phyloP scores from a whole-genome alignment of 352 stramenopile species.

The Globisporangium nagaii region DNA sequence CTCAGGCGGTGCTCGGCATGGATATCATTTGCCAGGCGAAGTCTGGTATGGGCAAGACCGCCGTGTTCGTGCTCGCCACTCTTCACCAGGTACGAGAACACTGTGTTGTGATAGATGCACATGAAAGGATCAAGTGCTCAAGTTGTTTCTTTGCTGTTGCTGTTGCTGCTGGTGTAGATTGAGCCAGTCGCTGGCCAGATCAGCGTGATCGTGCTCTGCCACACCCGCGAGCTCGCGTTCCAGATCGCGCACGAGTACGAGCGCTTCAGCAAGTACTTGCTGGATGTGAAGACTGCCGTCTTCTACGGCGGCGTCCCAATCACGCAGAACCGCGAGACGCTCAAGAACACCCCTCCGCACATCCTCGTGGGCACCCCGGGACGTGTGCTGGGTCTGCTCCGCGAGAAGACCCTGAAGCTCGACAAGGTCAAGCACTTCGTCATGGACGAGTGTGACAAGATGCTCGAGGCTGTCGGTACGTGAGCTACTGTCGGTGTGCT shows the following conservation, averaged over 20 bases:
- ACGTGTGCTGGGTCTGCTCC: conserved; percentile 86
- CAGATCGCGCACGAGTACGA: conserved; percentile 99
- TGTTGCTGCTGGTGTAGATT: conserved; percentile 37
- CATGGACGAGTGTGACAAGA: conserved; percentile 99
- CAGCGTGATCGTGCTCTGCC: conserved; percentile 97
- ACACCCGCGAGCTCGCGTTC: conserved; percentile 99
- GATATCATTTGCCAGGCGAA: conserved; percentile 99
- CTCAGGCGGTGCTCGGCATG: conserved; percentile 98
- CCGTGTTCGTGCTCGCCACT: conserved; percentile 99
- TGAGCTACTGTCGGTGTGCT: conserved; percentile 3
- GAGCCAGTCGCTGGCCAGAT: conserved; percentile 91
- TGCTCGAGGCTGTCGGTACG: conserved; percentile 95
- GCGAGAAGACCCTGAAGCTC: conserved; percentile 96
- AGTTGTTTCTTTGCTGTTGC: background rate
- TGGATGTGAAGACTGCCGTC: conserved; percentile 95
- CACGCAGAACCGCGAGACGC: conserved; percentile 91
- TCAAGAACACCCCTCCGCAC: conserved; percentile 96
- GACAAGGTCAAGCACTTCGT: conserved; percentile 99
- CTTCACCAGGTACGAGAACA: conserved; percentile 95
- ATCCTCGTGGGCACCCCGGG: conserved; percentile 99
- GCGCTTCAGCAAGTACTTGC: conserved; percentile 98
- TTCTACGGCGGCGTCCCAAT: conserved; percentile 97
- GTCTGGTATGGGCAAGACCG: conserved; percentile 99
- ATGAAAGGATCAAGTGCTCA: too few relatives aligned
- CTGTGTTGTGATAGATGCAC: too few relatives aligned